Evolutionary conservation across 2,329 filamentous ascomycete species (phyloP).

Genomic region (Simplicillium sp.): DNA sequence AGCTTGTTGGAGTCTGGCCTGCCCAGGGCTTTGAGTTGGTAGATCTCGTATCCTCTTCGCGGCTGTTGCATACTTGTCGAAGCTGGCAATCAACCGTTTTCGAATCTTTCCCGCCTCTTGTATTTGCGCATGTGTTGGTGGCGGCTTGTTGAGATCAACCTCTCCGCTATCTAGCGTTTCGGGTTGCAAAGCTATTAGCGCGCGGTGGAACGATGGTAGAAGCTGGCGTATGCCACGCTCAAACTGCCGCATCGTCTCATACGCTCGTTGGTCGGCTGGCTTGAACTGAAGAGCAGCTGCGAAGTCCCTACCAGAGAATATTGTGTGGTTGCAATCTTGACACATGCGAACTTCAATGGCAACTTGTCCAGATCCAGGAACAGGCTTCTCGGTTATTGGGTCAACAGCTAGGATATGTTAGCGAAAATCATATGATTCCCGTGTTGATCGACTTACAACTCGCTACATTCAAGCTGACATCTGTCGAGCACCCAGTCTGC

Average conservation of each 20-base stretch:
- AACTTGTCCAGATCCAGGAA: slow-evolving; percentile 35
- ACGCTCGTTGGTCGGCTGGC: slow-evolving; percentile 68
- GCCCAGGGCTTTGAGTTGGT: slow-evolving; percentile 60
- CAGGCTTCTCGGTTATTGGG: slow-evolving; percentile 34
- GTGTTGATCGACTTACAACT: slow-evolving; percentile 25
- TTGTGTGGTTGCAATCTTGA: slow-evolving; percentile 64
- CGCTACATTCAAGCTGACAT: slow-evolving; percentile 72
- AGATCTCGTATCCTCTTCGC: slow-evolving; percentile 75
- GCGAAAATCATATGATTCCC: not conserved
- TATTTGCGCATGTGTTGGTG: slow-evolving; percentile 56
- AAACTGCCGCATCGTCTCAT: slow-evolving; percentile 77
- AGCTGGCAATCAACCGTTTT: slow-evolving; percentile 82
- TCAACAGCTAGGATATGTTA: slow-evolving; percentile 16
- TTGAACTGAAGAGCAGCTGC: slow-evolving; percentile 56
- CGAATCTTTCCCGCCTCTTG: slow-evolving; percentile 81
- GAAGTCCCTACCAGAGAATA: slow-evolving; percentile 66
- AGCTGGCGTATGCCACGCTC: slow-evolving; percentile 77
- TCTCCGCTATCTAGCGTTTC: slow-evolving; percentile 28
- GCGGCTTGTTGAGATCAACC: slow-evolving; percentile 27
- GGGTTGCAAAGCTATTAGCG: slow-evolving; percentile 61
- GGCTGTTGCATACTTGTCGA: slow-evolving; percentile 76
- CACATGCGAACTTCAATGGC: slow-evolving; percentile 85
- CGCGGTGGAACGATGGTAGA: slow-evolving; percentile 74
- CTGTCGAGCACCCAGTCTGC: slow-evolving; percentile 72
- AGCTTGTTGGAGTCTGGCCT: slow-evolving; percentile 67